Conservation (phyloP, 305 asterid genomes). For the Solanum hybrid region DNA sequence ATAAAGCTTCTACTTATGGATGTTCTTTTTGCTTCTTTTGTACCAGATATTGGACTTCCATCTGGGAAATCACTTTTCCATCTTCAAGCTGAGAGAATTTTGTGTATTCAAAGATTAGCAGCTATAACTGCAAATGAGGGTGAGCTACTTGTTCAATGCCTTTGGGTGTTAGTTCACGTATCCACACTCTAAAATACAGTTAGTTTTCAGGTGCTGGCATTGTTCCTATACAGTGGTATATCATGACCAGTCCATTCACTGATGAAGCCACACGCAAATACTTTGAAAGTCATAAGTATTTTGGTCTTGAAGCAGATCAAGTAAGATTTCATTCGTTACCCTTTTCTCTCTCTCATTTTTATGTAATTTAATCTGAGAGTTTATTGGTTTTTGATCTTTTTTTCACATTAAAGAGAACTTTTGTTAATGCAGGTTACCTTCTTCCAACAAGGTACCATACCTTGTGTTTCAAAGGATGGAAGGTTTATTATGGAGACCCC, state of each 20-base stretch:
- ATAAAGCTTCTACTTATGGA: not conserved
- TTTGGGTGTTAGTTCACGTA: not conserved
- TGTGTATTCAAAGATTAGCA: slow-evolving; percentile 79
- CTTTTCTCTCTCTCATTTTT: slow-evolving; percentile 4
- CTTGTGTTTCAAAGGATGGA: slow-evolving; percentile 92
- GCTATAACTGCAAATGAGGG: slow-evolving; percentile 73
- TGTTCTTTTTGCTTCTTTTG: slow-evolving; percentile 9
- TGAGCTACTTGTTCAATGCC: slow-evolving; percentile 17
- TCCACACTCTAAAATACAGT: not conserved
- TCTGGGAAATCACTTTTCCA: slow-evolving; percentile 98
- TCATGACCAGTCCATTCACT: slow-evolving; percentile 98
- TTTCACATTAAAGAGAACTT: slow-evolving; percentile 8
- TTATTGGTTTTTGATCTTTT: slow-evolving; percentile 3
- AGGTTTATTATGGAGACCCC: slow-evolving; percentile 92
- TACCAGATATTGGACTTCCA: slow-evolving; percentile 88
- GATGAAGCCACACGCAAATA: slow-evolving; percentile 81
- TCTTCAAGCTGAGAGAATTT: slow-evolving; percentile 92
- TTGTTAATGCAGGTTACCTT: slow-evolving; percentile 65
- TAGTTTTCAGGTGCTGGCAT: slow-evolving; percentile 38
- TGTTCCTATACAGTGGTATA: slow-evolving; percentile 80
- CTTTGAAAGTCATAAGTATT: slow-evolving; percentile 80
- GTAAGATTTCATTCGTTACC: slow-evolving; percentile 25
- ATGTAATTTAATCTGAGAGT: not conserved
- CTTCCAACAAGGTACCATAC: slow-evolving; percentile 96
- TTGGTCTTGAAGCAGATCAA: slow-evolving; percentile 94